Evolutionary conservation across 208 protist species (phyloP).

Genomic region (Trichomonas vaginalis): DNA sequence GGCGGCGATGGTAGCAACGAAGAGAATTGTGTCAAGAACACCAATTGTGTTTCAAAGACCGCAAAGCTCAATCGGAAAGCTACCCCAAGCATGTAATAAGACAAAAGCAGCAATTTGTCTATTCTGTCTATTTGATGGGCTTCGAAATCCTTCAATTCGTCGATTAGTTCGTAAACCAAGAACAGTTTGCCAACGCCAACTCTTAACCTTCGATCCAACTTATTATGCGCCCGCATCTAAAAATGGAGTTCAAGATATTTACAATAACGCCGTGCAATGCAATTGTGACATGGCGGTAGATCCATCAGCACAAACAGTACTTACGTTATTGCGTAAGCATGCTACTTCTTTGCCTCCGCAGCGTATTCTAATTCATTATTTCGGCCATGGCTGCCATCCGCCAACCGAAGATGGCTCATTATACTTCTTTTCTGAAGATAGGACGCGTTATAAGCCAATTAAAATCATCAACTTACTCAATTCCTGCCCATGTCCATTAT

Average conservation of each 20-base stretch:
- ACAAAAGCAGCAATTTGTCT: neutral
- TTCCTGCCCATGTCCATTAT: neutral
- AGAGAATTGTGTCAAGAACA: neutral
- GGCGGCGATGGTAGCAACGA: neutral
- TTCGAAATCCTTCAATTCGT: neutral
- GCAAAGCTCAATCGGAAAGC: neutral
- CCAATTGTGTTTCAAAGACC: neutral
- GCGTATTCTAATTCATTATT: neutral
- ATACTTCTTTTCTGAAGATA: neutral
- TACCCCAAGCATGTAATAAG: neutral
- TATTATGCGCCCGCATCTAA: slow-evolving; percentile 3
- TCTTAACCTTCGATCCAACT: neutral
- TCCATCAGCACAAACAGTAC: neutral
- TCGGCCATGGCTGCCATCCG: neutral
- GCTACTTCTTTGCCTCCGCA: neutral
- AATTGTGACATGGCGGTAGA: neutral
- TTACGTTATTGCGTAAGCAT: neutral
- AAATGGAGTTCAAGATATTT: neutral
- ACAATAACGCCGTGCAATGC: neutral
- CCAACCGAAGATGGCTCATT: neutral
- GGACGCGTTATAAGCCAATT: neutral
- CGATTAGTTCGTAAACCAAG: neutral
- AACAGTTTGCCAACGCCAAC: neutral
- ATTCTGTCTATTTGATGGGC: neutral
- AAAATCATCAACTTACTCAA: neutral